These are phyloP conservation scores for Populus hybrid DNA, from an alignment of 441 rosid species.

Conservation along the genomic window DNA sequence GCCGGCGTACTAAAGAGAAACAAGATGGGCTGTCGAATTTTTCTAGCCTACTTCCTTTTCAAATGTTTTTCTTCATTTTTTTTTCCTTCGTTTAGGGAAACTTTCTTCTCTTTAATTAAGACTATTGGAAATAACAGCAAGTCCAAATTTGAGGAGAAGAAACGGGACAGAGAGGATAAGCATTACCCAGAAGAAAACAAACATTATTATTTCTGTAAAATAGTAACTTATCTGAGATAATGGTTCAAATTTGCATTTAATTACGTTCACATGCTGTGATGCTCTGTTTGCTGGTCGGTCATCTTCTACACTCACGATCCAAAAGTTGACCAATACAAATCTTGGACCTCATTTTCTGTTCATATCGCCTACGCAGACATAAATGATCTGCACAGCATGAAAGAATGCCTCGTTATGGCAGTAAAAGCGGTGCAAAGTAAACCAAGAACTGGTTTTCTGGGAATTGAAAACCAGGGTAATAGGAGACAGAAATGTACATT, in stretches of 20 bases:
- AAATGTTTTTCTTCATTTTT: no score
- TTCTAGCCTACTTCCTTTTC: no score
- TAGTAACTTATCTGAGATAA: neutral
- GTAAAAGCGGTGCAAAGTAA: neutral
- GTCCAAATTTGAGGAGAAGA: neutral
- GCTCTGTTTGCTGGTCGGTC: neutral
- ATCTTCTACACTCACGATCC: neutral
- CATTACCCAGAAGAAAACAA: neutral
- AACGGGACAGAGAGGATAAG: neutral
- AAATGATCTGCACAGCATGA: constrained; percentile 46
- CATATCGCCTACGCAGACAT: constrained; percentile 70
- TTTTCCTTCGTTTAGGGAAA: neutral
- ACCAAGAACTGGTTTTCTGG: neutral
- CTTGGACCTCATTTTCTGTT: constrained; percentile 43
- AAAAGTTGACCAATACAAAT: neutral
- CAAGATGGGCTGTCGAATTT: no score
- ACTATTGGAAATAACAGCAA: neutral
- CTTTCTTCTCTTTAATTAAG: neutral
- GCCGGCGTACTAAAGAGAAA: no score
- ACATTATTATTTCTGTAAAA: neutral
- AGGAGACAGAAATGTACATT: neutral
- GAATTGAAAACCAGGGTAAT: no score
- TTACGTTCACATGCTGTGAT: neutral
- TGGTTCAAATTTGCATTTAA: constrained; percentile 8
- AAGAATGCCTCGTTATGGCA: neutral